Percentiles rank a stretch among this genome's conserved stretches.
Evolutionary conservation across 345 rosid genomes (phyloP).

Genomic region (Hibiscus tridactylites): DNA sequence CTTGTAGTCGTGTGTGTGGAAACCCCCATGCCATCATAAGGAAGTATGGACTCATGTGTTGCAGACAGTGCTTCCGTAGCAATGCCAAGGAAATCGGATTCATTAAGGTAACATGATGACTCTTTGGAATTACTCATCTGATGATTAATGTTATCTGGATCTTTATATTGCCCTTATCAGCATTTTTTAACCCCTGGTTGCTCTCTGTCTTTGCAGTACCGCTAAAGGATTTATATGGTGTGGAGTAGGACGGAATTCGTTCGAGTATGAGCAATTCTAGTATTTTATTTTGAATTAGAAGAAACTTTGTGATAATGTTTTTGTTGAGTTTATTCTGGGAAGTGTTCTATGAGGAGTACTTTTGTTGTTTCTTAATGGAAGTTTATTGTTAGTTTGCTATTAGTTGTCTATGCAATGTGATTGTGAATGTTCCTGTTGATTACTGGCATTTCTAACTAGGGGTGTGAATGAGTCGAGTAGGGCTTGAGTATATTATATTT

Average conservation of each 20-base stretch:
- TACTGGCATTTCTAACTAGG: not conserved
- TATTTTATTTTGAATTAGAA: not conserved
- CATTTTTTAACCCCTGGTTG: not conserved
- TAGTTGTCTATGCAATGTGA: not conserved
- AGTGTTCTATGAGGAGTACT: not conserved
- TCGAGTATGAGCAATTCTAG: not conserved
- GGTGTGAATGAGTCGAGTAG: no score
- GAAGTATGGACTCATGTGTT: slow-evolving; percentile 34
- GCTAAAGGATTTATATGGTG: not conserved
- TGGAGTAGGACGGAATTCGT: not conserved
- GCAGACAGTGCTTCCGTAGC: slow-evolving; percentile 31
- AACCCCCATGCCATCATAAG: slow-evolving; percentile 34
- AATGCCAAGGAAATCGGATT: slow-evolving; percentile 25
- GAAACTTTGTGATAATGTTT: not conserved
- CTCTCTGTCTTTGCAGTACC: not conserved
- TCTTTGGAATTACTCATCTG: not conserved
- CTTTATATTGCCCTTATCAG: not conserved
- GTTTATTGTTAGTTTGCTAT: not conserved
- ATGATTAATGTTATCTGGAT: not conserved
- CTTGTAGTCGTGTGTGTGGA: slow-evolving; percentile 30
- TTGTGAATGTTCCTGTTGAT: not conserved
- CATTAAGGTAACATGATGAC: not conserved
- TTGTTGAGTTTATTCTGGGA: not conserved
- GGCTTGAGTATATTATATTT: no score
- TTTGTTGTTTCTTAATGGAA: not conserved